Percentiles rank a stretch among this genome's conserved stretches.
Conservation (phyloP, 768 basidiomycete genomes). For the Boletus sp. region DNA sequence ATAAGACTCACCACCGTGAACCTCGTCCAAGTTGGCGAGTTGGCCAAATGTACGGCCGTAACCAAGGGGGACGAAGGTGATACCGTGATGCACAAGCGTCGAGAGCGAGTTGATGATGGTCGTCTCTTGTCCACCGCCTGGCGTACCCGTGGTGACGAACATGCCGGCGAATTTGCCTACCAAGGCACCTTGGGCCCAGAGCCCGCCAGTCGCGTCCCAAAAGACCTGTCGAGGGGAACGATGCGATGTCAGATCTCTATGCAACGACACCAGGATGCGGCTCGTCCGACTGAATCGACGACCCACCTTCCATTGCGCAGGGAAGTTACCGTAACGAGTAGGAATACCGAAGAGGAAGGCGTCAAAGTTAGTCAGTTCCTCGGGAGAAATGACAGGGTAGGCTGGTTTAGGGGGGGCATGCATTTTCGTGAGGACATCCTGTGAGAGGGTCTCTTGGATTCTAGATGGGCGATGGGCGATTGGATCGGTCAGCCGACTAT, state of each 20-base stretch:
- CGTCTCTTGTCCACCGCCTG: conserved; percentile 75
- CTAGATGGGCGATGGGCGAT: conserved; percentile 34
- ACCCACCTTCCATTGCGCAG: conserved; percentile 61
- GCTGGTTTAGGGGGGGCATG: conserved; percentile 65
- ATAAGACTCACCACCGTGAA: conserved; percentile 54
- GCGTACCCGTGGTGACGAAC: conserved; percentile 69
- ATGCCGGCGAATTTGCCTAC: conserved; percentile 73
- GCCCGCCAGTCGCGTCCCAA: conserved; percentile 71
- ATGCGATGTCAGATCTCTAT: neutral
- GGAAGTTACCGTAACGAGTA: conserved; percentile 46
- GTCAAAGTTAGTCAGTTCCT: conserved; percentile 23
- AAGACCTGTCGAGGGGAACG: conserved; percentile 45
- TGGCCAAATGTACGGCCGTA: conserved; percentile 48
- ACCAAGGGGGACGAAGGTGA: conserved; percentile 70
- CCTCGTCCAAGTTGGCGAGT: conserved; percentile 44
- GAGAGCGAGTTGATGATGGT: conserved; percentile 52
- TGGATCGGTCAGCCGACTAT: neutral
- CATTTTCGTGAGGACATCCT: conserved; percentile 66
- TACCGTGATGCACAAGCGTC: conserved; percentile 70
- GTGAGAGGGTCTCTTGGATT: conserved; percentile 75
- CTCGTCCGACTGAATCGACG: neutral
- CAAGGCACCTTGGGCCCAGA: conserved; percentile 61
- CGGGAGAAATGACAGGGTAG: conserved; percentile 38
- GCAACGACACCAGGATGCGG: neutral
- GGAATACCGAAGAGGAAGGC: conserved; percentile 46